Evolutionary conservation across 805 yeast genomes (phyloP).

Genomic region (Pichia ethanolica): DNA sequence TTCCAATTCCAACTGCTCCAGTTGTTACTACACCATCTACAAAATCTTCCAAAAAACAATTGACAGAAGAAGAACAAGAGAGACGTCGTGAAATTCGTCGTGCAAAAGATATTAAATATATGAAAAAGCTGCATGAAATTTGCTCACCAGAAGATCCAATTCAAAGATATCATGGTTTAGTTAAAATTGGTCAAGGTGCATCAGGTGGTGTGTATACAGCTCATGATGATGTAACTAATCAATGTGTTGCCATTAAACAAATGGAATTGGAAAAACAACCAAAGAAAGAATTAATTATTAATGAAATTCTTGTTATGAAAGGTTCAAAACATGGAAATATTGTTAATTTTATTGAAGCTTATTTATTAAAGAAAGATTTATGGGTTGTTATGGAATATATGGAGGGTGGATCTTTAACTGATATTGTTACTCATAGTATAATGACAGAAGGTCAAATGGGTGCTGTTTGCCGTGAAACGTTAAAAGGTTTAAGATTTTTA

Average conservation of each 20-base stretch:
- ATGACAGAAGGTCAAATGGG: constrained; percentile 94
- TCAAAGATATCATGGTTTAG: constrained; percentile 54
- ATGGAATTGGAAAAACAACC: constrained; percentile 95
- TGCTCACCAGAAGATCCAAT: constrained; percentile 86
- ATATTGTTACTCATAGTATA: constrained; percentile 80
- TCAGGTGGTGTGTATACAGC: constrained; percentile 96
- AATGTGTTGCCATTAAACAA: constrained; percentile 88
- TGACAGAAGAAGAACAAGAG: constrained; percentile 52
- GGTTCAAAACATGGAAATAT: constrained; percentile 85
- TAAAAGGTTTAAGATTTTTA: constrained; percentile 76
- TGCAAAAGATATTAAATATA: constrained; percentile 61
- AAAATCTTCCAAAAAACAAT: constrained; percentile 18
- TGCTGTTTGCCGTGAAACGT: constrained; percentile 87
- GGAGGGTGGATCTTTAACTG: constrained; percentile 98
- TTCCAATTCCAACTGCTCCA: constrained; percentile 7
- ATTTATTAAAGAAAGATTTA: constrained; percentile 63
- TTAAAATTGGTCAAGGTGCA: constrained; percentile 96
- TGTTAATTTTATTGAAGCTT: constrained; percentile 89
- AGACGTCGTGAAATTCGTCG: constrained; percentile 75
- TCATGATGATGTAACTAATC: constrained; percentile 45
- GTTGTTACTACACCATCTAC: constrained; percentile 1
- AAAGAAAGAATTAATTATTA: constrained; percentile 87
- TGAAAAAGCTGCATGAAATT: constrained; percentile 62
- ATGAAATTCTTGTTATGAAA: constrained; percentile 93
- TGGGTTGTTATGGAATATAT: constrained; percentile 99